A percentile compares a stretch with the other conserved stretches of the same genome.
These are phyloP conservation scores for Plasmodium sp. DNA, from an alignment of 169 alveolate genomes.

Conservation along the genomic window DNA sequence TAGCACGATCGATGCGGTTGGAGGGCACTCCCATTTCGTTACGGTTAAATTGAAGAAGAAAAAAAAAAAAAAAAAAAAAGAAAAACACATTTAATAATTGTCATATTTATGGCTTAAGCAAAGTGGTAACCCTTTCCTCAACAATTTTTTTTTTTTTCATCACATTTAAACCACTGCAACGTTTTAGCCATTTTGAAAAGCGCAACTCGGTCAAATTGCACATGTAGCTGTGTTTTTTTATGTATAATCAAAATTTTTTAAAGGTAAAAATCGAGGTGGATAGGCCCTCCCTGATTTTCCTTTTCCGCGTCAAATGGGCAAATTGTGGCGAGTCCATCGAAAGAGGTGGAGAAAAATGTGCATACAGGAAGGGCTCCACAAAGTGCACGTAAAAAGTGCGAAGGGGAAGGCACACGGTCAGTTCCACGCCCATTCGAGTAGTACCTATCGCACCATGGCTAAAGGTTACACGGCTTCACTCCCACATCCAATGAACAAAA, in stretches of 20 bases:
- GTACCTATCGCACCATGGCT: neutral
- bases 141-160: neutral
- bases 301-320: neutral
- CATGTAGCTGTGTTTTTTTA: neutral
- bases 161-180: neutral
- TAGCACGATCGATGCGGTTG: neutral
- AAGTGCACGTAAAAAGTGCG: neutral
- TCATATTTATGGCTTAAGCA: neutral
- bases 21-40: neutral
- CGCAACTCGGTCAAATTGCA: neutral
- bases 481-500: neutral
- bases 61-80: neutral
- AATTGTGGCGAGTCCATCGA: neutral
- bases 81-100: neutral
- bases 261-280: neutral
- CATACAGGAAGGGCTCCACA: neutral
- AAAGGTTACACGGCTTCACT: neutral
- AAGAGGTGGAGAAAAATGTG: neutral
- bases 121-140: neutral
- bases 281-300: neutral
- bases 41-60: neutral
- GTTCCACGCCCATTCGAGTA: neutral
- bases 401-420: neutral
- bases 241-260: neutral
- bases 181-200: neutral